Conservation (phyloP, 768 basidiomycete genomes). For the Pleurotus citrinopileatus region DNA sequence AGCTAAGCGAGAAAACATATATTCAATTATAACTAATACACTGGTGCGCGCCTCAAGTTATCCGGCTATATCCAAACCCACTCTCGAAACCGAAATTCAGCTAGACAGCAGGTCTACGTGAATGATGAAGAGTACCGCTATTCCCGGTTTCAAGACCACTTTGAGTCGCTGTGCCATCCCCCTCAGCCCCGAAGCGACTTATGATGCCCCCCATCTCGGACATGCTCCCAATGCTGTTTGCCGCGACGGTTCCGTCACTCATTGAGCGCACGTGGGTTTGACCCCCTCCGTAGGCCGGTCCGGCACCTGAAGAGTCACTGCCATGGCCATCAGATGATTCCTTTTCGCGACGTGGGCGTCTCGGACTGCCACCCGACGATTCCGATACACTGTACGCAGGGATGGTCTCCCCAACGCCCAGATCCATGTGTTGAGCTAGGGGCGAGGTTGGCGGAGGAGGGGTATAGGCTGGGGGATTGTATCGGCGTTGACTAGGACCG, state of each 20-base stretch:
- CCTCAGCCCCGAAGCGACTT: neutral
- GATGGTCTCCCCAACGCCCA: neutral
- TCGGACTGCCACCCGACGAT: neutral
- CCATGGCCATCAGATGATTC: neutral
- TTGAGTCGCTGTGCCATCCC: constrained; percentile 1
- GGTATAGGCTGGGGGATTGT: neutral
- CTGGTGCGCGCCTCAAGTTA: too few species aligned
- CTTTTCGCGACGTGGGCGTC: neutral
- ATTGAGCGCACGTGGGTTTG: neutral
- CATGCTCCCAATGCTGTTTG: constrained; percentile 1
- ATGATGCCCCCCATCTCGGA: constrained; percentile 2
- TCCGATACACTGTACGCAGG: constrained; percentile 1
- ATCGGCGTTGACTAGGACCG: neutral
- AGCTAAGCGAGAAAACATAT: too few species aligned
- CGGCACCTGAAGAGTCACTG: neutral
- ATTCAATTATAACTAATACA: too few species aligned
- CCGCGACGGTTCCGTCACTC: neutral
- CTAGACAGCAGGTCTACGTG: too few species aligned
- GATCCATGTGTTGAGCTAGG: neutral
- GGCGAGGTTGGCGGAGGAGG: neutral
- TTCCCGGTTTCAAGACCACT: constrained; percentile 8
- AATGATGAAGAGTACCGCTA: neutral
- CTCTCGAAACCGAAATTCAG: too few species aligned
- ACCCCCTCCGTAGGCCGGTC: neutral
- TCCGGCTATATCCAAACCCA: neutral